Percentiles rank a stretch among this genome's conserved stretches.
Conservation (phyloP, 768 basidiomycete species). For the Amanita pallidorosea region DNA sequence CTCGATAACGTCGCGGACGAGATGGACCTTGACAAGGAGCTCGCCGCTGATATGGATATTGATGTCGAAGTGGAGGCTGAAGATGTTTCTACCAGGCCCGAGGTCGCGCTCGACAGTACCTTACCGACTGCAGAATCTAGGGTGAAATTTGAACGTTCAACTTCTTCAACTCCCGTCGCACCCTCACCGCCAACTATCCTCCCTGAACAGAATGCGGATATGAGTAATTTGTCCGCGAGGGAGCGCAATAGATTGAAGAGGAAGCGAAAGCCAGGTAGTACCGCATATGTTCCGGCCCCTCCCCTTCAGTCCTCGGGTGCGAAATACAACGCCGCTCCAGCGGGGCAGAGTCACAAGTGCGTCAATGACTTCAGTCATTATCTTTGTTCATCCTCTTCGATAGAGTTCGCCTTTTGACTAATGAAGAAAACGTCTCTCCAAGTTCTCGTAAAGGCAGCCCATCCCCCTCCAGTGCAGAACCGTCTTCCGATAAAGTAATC, state of each 20-base stretch:
- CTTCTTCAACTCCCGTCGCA: constrained; percentile 34
- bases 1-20: constrained; percentile 72
- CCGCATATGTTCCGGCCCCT: constrained; percentile 70
- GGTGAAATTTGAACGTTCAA: constrained; percentile 12
- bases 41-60: constrained; percentile 44
- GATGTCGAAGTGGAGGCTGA: constrained; percentile 26
- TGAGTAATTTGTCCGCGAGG: constrained; percentile 67
- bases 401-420: constrained; percentile 66
- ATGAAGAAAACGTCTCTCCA: constrained; percentile 42
- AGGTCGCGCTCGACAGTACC: constrained; percentile 17
- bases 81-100: constrained; percentile 27
- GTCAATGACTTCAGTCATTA: constrained; percentile 9
- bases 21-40: constrained; percentile 80
- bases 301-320: constrained; percentile 49
- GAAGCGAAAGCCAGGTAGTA: constrained; percentile 82
- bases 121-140: background rate
- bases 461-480: constrained; percentile 26
- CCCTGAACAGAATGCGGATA: constrained; percentile 33
- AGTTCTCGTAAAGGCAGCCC: constrained; percentile 54
- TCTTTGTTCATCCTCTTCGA: constrained; percentile 4
- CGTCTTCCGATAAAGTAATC: constrained; percentile 51
- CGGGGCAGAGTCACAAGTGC: constrained; percentile 51
- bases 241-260: constrained; percentile 92
- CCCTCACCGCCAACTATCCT: constrained; percentile 38
- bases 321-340: constrained; percentile 50